A percentile compares a stretch with the other conserved stretches of the same genome.
These are phyloP conservation scores for Annulohypoxylon truncatum DNA, from an alignment of 2,329 filamentous ascomycete genomes.

Conservation along the genomic window DNA sequence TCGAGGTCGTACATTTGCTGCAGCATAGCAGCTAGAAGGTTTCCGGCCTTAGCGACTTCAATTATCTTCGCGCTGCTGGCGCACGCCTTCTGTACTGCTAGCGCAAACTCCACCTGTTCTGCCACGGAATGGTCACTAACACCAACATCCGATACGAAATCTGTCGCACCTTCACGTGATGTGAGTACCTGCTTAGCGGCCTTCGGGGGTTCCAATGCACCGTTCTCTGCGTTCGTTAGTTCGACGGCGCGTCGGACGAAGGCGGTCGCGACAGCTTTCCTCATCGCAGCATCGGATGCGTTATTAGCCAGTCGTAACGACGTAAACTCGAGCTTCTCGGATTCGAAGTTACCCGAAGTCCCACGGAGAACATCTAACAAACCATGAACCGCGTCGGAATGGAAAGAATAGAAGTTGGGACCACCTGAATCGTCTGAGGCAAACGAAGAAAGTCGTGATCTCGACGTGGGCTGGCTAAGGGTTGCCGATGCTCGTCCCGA, in stretches of 20 bases:
- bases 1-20: slow-evolving; percentile 89
- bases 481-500: slow-evolving; percentile 67
- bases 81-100: slow-evolving; percentile 85
- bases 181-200: slow-evolving; percentile 73
- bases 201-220: slow-evolving; percentile 68
- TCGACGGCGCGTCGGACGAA: slow-evolving; percentile 85
- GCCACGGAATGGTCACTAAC: slow-evolving; percentile 72
- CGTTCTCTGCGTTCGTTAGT: slow-evolving; percentile 62
- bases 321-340: slow-evolving; percentile 88
- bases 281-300: slow-evolving; percentile 88
- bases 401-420: slow-evolving; percentile 72
- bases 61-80: slow-evolving; percentile 71
- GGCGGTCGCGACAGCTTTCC: slow-evolving; percentile 84
- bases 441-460: slow-evolving; percentile 76
- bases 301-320: slow-evolving; percentile 91
- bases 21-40: slow-evolving; percentile 79
- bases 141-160: slow-evolving; percentile 70
- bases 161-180: slow-evolving; percentile 62
- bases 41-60: slow-evolving; percentile 62
- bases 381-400: slow-evolving; percentile 86
- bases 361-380: slow-evolving; percentile 87
- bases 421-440: slow-evolving; percentile 77
- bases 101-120: slow-evolving; percentile 87
- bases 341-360: slow-evolving; percentile 81
- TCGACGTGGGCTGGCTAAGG: slow-evolving; percentile 69